Evolutionary conservation across 768 basidiomycete species (phyloP), one percentile per base, ranked within the genome.

Genomic region (Butyriboletus loyo): DNA sequence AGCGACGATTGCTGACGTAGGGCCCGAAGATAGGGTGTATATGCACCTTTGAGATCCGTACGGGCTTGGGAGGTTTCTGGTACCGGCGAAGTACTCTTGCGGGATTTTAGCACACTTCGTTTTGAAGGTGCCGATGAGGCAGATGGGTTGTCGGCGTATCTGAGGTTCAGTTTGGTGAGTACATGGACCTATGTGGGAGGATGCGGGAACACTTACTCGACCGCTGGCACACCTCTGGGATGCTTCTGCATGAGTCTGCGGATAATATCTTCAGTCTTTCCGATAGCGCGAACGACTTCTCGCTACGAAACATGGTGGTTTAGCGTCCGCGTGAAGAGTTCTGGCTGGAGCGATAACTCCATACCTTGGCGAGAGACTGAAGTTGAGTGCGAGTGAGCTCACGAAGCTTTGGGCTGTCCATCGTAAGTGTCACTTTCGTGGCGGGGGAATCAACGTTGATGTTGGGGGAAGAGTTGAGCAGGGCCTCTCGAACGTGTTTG

Each of bases 231-330:
- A 0, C 69, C 67, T 24, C 31, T 35, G n/a, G 68, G 69, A 40
- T 64, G 55, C 24, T 66, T 70, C 32, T 31, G 53, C 9, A 64
- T 25, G 38, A 68, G 56, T 47, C 60, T 52, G 34, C 53, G 52
- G 37, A 69, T 64, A 22, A 67, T 70, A 4, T 60, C 60, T 50
- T 62, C 69, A 1, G 58, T 67, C 55, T 66, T 67, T 3, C 57
- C 65, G 17, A 63, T 50, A 0, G 65, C 67, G n/a, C 58, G 58
- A 19, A 70, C 32, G 13, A 52, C 39, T 51, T 70, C 62, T 57
- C 53, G 50, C 69, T 70, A 41, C 1, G 43, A 22, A 30, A 35
- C 28, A 21, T 2, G 42, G 24, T 19, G n/a, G 35, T 48, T 48
- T 3, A 59, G 40, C 13, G 19, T 45, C 13, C 11, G 22, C 10